These are phyloP conservation scores for Didymella segeticola DNA, from an alignment of 2,329 filamentous ascomycete genomes.

Conservation along the genomic window DNA sequence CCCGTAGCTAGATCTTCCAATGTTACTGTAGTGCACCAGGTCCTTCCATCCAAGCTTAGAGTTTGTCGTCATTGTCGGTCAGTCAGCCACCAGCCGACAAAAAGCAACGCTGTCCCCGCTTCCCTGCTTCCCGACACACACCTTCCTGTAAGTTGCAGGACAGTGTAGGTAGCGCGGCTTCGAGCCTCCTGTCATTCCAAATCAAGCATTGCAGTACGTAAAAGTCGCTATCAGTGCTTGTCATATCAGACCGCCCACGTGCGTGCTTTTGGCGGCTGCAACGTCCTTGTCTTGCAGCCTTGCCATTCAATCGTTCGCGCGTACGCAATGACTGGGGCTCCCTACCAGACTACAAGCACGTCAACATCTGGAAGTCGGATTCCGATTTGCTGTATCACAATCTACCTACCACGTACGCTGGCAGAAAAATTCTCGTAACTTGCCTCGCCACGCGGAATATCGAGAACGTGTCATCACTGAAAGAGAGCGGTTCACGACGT, in stretches of 20 bases:
- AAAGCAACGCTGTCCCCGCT: slow-evolving; percentile 8
- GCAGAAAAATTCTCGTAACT: neutral
- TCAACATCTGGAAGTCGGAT: neutral
- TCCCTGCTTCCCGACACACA: neutral
- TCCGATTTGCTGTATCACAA: neutral
- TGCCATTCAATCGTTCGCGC: slow-evolving; percentile 1
- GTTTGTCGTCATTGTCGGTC: slow-evolving; percentile 8
- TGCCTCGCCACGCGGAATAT: neutral
- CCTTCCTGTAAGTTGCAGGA: neutral
- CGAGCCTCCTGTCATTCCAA: slow-evolving; percentile 1
- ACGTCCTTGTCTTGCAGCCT: slow-evolving; percentile 3
- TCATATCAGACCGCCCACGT: neutral
- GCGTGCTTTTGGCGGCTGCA: neutral
- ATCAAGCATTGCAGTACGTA: slow-evolving; percentile 6
- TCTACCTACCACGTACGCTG: neutral
- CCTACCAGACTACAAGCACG: neutral
- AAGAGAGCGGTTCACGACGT: neutral
- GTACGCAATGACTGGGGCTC: neutral
- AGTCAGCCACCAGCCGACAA: slow-evolving; percentile 4
- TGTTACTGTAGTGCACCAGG: neutral
- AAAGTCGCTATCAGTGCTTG: slow-evolving; percentile 4
- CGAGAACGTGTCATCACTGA: neutral
- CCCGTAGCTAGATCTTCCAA: neutral
- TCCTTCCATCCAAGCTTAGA: neutral
- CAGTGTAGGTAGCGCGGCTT: neutral